These are phyloP conservation scores for Yarrowia sp. DNA, from an alignment of 805 yeast genomes.

Conservation along the genomic window DNA sequence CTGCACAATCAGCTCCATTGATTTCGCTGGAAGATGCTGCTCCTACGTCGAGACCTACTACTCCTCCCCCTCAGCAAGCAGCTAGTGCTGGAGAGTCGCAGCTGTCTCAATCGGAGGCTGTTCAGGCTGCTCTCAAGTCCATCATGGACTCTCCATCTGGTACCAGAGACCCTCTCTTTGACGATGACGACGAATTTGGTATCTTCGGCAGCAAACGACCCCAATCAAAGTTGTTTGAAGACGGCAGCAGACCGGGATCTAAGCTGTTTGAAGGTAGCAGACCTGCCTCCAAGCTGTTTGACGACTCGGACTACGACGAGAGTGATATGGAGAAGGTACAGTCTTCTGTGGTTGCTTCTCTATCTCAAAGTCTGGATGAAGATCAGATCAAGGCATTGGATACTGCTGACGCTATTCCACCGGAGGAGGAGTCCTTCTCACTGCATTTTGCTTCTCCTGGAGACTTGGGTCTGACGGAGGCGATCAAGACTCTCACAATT, in stretches of 20 bases:
- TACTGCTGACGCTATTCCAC: slow-evolving; percentile 17
- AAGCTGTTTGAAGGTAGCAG: slow-evolving; percentile 5
- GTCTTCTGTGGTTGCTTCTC: slow-evolving; percentile 16
- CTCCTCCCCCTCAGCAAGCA: slow-evolving; percentile 32
- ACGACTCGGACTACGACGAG: slow-evolving; percentile 33
- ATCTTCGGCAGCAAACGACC: slow-evolving; percentile 7
- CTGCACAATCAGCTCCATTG: slow-evolving; percentile 14
- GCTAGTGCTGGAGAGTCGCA: slow-evolving; percentile 37
- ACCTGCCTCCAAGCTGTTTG: slow-evolving; percentile 31
- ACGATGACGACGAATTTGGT: slow-evolving; percentile 32
- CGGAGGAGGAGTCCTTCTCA: slow-evolving; percentile 42
- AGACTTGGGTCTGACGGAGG: slow-evolving; percentile 67
- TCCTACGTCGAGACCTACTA: not conserved
- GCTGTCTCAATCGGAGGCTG: slow-evolving; percentile 59
- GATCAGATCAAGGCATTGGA: slow-evolving; percentile 34
- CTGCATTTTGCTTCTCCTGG: slow-evolving; percentile 71
- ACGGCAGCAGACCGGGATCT: not conserved
- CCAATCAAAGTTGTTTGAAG: slow-evolving; percentile 2
- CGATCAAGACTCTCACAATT: slow-evolving; percentile 62
- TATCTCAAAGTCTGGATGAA: slow-evolving; percentile 25
- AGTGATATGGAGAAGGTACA: slow-evolving; percentile 13
- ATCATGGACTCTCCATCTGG: slow-evolving; percentile 50
- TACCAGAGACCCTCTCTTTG: slow-evolving; percentile 29
- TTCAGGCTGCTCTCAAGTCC: slow-evolving; percentile 70
- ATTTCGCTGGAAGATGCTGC: slow-evolving; percentile 12